Base-by-base conservation (phyloP, 1,284 basidiomycete species). In the Austroboletus niveus region DNA sequence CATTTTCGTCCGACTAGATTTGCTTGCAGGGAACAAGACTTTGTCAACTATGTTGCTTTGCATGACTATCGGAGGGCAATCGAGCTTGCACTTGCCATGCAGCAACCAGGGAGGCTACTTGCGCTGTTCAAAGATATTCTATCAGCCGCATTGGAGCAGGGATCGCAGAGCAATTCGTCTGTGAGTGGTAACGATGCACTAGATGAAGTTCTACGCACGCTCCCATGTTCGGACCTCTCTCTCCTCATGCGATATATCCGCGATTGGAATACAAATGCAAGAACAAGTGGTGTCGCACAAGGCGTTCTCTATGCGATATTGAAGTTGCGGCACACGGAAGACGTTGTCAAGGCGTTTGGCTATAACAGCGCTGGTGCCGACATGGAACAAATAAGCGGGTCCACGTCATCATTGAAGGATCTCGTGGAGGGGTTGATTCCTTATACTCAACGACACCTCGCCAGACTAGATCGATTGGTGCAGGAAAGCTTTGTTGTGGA, bases 401-500 rank as follows among this genome's bases (percentile, higher is more conserved):
- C 75, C 22, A 69, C 71, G 14, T 73, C 76, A 14, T 73, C 76
- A 24, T 65, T 89, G 52, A 87, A 84, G 60, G 91, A 94, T 53
- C 69, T 97, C 51, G 71, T 98, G 6, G 92, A 95, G 43, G 88
- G 84, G 2, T 73, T 98, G 49, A 80, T 98, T 49, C 93, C 96
- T 9, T 99, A 99, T 69, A 96, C 94, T 10, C 92, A 96, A 68
- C 80, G 96, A 43, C 96, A 99, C 72, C 82, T 95, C 43, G 73
- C 83, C 30, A 78, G 96, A 54, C 82, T 95, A 66, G 93, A 97
- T 58, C 82, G 87, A 60, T 74, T 96, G 52, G 79, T 96, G 40
- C 90, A 96, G 71, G 96, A 98, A 66, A 94, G 91, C 66, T 95
- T 92, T 62, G 85, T 97, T 60, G 81, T 98, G 49, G 95, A 98